These are phyloP conservation scores for Fusarium vanettenii DNA, from an alignment of 2,329 filamentous ascomycete species.

Conservation along the genomic window DNA sequence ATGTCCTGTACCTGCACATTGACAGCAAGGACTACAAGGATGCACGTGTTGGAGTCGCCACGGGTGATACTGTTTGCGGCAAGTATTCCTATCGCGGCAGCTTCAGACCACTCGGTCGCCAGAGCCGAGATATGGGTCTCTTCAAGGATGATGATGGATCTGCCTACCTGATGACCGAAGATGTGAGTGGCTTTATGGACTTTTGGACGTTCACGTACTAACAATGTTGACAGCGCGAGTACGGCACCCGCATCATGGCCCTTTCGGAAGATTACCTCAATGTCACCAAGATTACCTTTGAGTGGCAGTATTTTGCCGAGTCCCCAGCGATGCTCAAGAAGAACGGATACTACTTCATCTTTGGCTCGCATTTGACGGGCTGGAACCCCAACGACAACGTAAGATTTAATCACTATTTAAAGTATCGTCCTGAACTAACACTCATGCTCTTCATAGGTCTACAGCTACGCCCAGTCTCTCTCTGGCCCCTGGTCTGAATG, in stretches of 20 bases:
- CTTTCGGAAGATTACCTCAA: constrained; percentile 68
- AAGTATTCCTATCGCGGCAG: constrained; percentile 58
- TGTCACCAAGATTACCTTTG: constrained; percentile 60
- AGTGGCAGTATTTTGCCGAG: constrained; percentile 68
- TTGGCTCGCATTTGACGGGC: constrained; percentile 67
- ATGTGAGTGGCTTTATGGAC: constrained; percentile 54
- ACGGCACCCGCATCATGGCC: constrained; percentile 68
- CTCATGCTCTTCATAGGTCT: constrained; percentile 47
- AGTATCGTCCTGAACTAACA: background rate
- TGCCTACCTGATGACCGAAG: constrained; percentile 72
- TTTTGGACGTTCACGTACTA: background rate
- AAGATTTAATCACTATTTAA: background rate
- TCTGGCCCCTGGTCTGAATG: constrained; percentile 71
- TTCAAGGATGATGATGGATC: constrained; percentile 67
- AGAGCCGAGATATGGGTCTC: background rate
- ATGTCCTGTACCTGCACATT: constrained; percentile 78
- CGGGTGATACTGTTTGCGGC: constrained; percentile 68
- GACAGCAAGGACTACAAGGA: constrained; percentile 71
- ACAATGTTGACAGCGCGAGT: constrained; percentile 56
- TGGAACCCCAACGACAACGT: constrained; percentile 74
- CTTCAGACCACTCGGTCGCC: constrained; percentile 43
- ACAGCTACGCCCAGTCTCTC: constrained; percentile 68
- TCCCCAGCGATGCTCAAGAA: constrained; percentile 72
- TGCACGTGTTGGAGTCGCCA: constrained; percentile 74
- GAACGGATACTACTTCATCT: constrained; percentile 71